Evolutionary conservation across 1,284 basidiomycete species (phyloP), one percentile per base, ranked within the genome.

Genomic region (Schizophyllum amplum): DNA sequence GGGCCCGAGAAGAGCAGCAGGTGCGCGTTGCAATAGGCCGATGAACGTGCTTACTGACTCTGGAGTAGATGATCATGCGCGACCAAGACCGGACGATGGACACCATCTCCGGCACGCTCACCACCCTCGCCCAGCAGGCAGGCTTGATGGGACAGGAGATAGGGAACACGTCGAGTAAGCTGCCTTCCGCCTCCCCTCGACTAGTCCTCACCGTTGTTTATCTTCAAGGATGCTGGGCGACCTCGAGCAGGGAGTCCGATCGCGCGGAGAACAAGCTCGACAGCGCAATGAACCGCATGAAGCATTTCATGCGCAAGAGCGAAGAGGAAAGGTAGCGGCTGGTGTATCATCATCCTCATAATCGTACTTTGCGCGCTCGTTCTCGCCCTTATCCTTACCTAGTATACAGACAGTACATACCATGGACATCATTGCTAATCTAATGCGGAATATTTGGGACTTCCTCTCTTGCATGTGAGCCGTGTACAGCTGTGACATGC

Each of bases 61-160:
- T 24, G 55, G 22, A 21, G 27, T 57, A 94, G 89, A 82, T 93
- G 68, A 83, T 95, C 71, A 84, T 96, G 48, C 80, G 79, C 51
- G 82, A 90, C 64, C 94, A 97, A 75, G 94, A 97, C 67, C 79
- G 83, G 52, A 88, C 92, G 0, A 85, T 97, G 59, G 84, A 87
- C 50, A 82, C 87, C 0, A 94, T 97, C 64, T 82, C 87, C 0
- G 92, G 92, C 0, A 93, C 94, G 0, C 69, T 97, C 48, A 82
- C 69, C 56, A 92, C 86, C 1, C 74, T 97, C 13, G 84, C 87
- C 0, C 85, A 90, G 61, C 94, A 97, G 71, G 94, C 94, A 0
- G 90, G 88, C 4, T 73, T 96, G 48, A 96, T 97, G 81, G 94
- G 94, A 0, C 83, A 82, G 54, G 94, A 97, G 68, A 90, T 96